phyloP scores from a whole-genome alignment of 2,329 filamentous ascomycete genomes.

The Alternaria burnsii region DNA sequence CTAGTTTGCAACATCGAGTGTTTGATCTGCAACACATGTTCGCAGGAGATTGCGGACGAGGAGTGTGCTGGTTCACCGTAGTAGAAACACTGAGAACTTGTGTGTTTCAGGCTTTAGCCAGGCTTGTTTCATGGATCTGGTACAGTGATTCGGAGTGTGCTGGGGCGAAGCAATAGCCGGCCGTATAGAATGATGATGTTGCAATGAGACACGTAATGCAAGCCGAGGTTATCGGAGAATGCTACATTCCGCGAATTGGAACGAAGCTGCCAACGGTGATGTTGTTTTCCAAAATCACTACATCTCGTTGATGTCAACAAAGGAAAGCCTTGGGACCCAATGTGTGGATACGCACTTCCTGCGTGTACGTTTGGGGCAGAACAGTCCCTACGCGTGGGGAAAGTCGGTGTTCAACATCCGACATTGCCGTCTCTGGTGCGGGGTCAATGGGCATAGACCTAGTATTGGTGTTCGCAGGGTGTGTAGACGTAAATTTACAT shows the following conservation, averaged over 20 bases:
- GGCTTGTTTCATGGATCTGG: constrained; percentile 6
- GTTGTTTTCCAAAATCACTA: constrained; percentile 1
- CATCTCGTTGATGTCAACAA: constrained; percentile 8
- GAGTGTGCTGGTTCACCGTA: background rate
- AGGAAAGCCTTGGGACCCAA: background rate
- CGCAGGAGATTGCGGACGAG: constrained; percentile 11
- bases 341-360: constrained; percentile 1
- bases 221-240: constrained; percentile 1
- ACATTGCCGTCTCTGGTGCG: constrained; percentile 13
- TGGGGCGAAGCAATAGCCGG: constrained; percentile 10
- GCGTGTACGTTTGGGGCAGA: constrained; percentile 3
- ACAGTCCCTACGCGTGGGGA: constrained; percentile 1
- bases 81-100: background rate
- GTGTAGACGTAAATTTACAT: constrained; percentile 9
- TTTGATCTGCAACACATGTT: constrained; percentile 18
- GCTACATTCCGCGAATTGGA: constrained; percentile 3
- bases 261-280: background rate
- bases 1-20: constrained; percentile 6
- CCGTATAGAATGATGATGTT: background rate
- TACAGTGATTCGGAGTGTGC: constrained; percentile 5
- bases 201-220: constrained; percentile 1
- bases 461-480: constrained; percentile 6
- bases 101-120: constrained; percentile 10
- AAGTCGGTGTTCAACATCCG: constrained; percentile 10
- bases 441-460: constrained; percentile 9